phyloP scores from a whole-genome alignment of 768 basidiomycete genomes.

The Kwoniella mangroviensis region DNA sequence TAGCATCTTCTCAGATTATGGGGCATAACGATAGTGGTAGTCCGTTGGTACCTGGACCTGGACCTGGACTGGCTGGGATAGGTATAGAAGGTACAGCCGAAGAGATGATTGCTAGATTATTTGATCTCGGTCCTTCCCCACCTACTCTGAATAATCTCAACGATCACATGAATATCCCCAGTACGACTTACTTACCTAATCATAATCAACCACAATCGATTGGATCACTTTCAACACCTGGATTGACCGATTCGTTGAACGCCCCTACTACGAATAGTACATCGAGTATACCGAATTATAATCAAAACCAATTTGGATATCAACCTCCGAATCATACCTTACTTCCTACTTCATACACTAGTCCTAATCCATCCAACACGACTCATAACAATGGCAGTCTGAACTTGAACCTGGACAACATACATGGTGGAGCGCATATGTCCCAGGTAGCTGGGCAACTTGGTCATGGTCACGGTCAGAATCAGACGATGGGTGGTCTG shows the following conservation, averaged over 20 bases:
- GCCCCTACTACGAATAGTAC: not conserved
- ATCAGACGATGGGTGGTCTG: not conserved
- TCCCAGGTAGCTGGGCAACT: not conserved
- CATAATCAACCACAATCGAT: not conserved
- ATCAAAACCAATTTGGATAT: not conserved
- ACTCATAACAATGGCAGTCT: not conserved
- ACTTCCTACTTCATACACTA: not conserved
- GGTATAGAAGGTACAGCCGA: constrained; percentile 10
- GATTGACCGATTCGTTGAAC: not conserved
- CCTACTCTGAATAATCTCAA: not conserved
- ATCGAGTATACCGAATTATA: not conserved
- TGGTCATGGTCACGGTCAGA: not conserved
- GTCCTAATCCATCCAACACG: not conserved
- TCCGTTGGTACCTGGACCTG: not conserved
- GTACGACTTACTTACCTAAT: not conserved
- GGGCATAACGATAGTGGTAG: not conserved
- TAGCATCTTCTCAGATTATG: not conserved
- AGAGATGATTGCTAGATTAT: constrained; percentile 21
- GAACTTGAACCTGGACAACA: not conserved
- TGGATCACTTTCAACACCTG: not conserved
- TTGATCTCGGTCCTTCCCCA: constrained; percentile 9
- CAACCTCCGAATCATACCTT: not conserved
- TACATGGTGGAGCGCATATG: not conserved
- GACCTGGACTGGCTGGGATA: constrained; percentile 10
- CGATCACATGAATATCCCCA: not conserved